These are phyloP conservation scores for Shiraia bambusicola DNA, from an alignment of 2,329 filamentous ascomycete species.

Conservation along the genomic window DNA sequence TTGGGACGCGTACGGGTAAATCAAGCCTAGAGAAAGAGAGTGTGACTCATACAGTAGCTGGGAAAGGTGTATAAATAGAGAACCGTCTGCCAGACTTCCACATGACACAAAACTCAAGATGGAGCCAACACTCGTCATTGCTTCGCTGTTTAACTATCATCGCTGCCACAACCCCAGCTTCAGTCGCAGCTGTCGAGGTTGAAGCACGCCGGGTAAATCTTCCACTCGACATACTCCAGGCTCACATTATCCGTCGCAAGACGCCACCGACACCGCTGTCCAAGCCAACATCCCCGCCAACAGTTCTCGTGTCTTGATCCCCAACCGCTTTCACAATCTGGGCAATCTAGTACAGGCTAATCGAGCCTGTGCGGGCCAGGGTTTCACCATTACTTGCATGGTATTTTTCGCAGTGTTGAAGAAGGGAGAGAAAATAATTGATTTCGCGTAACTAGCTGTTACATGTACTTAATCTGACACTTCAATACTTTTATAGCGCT, in stretches of 20 bases:
- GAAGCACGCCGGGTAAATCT: constrained; percentile 6
- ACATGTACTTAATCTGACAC: too few relatives aligned
- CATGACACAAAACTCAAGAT: constrained; percentile 6
- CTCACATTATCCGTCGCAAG: constrained; percentile 3
- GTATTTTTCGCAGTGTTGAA: too few relatives aligned
- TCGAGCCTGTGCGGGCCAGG: neutral
- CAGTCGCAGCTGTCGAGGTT: neutral
- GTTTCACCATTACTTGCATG: too few relatives aligned
- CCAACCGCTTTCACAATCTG: constrained; percentile 1
- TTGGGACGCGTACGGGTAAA: too few relatives aligned
- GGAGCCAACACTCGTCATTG: constrained; percentile 14
- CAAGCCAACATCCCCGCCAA: constrained; percentile 14
- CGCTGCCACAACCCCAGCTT: constrained; percentile 7
- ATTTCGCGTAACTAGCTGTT: too few relatives aligned
- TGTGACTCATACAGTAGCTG: too few relatives aligned
- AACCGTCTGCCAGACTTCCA: too few relatives aligned
- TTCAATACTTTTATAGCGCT: too few relatives aligned
- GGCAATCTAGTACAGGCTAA: neutral
- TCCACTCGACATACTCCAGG: neutral
- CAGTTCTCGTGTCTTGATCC: neutral
- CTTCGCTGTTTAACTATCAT: constrained; percentile 14
- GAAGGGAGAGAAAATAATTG: too few relatives aligned
- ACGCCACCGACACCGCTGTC: constrained; percentile 13
- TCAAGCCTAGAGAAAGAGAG: too few relatives aligned
- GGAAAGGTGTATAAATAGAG: too few relatives aligned